Percentiles rank a stretch among this genome's conserved stretches.
Evolutionary conservation across 768 basidiomycete genomes (phyloP).

Genomic region (Amanita polypyramis): DNA sequence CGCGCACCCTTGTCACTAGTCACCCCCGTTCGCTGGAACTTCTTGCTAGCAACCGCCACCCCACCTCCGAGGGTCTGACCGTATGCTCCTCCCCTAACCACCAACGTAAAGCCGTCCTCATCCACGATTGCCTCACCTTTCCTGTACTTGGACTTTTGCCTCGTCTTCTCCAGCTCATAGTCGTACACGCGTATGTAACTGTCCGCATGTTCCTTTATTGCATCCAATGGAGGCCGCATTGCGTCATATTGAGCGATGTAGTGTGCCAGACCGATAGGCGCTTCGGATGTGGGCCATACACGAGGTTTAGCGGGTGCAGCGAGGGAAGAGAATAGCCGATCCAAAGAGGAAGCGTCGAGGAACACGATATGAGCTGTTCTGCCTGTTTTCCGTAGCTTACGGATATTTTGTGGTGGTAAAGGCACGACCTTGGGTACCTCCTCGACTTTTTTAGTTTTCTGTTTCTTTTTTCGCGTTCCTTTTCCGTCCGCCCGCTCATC

Average conservation of each 20-base stretch:
- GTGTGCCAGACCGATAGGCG: slow-evolving; percentile 54
- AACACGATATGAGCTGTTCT: slow-evolving; percentile 60
- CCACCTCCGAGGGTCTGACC: slow-evolving; percentile 85
- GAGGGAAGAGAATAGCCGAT: slow-evolving; percentile 21
- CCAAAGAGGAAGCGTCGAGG: slow-evolving; percentile 62
- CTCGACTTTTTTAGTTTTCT: slow-evolving; percentile 17
- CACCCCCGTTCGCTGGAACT: slow-evolving; percentile 53
- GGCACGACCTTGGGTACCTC: slow-evolving; percentile 43
- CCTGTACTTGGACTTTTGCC: slow-evolving; percentile 53
- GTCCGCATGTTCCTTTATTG: slow-evolving; percentile 72
- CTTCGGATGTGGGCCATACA: slow-evolving; percentile 50
- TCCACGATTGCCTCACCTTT: slow-evolving; percentile 89
- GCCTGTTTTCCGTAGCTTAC: slow-evolving; percentile 53
- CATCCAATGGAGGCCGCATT: slow-evolving; percentile 66
- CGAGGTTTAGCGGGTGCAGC: slow-evolving; percentile 45
- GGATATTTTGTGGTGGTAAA: slow-evolving; percentile 42
- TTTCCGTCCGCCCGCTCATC: slow-evolving; percentile 19
- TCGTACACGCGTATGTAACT: slow-evolving; percentile 71
- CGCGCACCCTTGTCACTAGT: slow-evolving; percentile 30
- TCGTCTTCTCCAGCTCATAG: slow-evolving; percentile 50
- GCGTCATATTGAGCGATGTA: slow-evolving; percentile 55
- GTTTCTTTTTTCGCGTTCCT: slow-evolving; percentile 26
- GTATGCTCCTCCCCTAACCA: slow-evolving; percentile 86
- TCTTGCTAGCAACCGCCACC: slow-evolving; percentile 49
- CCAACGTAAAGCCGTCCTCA: slow-evolving; percentile 91